A percentile compares a stretch with the other conserved stretches of the same genome.
Conservation (phyloP, 106 monocot genomes). For the Hemerocallis citrina region DNA sequence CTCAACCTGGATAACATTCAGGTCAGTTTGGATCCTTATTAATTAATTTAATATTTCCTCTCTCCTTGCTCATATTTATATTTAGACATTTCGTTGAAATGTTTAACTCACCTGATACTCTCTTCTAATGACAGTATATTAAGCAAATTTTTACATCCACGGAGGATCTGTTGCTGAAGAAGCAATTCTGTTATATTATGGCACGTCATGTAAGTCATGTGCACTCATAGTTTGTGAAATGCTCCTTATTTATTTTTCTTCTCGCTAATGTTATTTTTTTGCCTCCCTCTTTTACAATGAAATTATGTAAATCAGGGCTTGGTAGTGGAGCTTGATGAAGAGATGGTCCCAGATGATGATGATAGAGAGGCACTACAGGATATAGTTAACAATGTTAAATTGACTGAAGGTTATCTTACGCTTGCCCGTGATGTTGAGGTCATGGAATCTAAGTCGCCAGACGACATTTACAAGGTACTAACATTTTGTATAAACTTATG, state of each 20-base stretch:
- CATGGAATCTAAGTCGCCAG: slow-evolving; percentile 97
- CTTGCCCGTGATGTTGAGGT: slow-evolving; percentile 99
- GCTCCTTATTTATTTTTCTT: too few relatives aligned
- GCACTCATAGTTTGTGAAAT: too few relatives aligned
- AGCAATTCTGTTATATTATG: slow-evolving; percentile 90
- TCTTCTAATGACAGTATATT: slow-evolving; percentile 47
- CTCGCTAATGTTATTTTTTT: too few relatives aligned
- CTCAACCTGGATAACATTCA: slow-evolving; percentile 73
- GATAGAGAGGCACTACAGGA: slow-evolving; percentile 81
- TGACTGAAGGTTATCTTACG: slow-evolving; percentile 94
- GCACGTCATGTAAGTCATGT: slow-evolving; percentile 98
- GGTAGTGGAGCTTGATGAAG: slow-evolving; percentile 68
- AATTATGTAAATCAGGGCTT: slow-evolving; percentile 40
- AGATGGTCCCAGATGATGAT: slow-evolving; percentile 66
- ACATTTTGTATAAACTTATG: too few relatives aligned
- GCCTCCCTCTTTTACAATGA: not conserved
- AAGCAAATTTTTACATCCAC: slow-evolving; percentile 73
- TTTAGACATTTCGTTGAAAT: not conserved
- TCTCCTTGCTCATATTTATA: not conserved
- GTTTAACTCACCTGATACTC: not conserved
- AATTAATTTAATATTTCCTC: too few relatives aligned
- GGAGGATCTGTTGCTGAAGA: slow-evolving; percentile 69
- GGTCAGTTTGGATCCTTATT: slow-evolving; percentile 32
- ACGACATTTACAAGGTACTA: slow-evolving; percentile 93
- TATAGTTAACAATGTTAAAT: slow-evolving; percentile 71